A percentile compares a stretch with the other conserved stretches of the same genome.
phyloP scores from a whole-genome alignment of 202 grass and related monocot species.

The Setaria italica region DNA sequence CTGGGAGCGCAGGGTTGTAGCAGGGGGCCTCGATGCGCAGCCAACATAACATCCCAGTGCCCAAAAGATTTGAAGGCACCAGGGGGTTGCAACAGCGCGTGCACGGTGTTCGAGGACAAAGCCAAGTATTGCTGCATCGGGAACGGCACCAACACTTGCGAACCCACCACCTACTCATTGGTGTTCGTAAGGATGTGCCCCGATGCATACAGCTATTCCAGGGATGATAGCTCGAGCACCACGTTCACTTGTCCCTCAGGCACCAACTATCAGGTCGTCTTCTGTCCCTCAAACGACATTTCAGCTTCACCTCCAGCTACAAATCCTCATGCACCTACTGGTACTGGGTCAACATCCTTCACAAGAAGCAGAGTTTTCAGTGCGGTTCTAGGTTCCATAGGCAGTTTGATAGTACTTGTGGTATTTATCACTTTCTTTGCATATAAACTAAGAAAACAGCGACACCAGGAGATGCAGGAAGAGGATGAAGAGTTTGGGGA shows the following conservation, averaged over 20 bases:
- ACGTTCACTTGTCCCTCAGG: slow-evolving; percentile 26
- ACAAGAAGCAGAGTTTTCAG: background rate
- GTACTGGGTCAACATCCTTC: background rate
- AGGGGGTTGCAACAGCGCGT: slow-evolving; percentile 50
- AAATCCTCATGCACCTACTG: background rate
- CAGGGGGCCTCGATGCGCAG: slow-evolving; percentile 5
- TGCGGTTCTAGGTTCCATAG: background rate
- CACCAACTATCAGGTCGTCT: slow-evolving; percentile 44
- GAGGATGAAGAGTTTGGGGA: slow-evolving; percentile 19
- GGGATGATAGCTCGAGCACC: background rate
- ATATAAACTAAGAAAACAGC: background rate
- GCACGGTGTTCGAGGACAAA: slow-evolving; percentile 26
- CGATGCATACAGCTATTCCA: slow-evolving; percentile 24
- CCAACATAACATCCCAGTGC: slow-evolving; percentile 47
- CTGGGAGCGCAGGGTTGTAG: too few relatives aligned
- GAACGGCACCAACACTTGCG: background rate
- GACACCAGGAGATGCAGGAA: background rate
- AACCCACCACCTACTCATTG: slow-evolving; percentile 16
- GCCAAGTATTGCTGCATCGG: slow-evolving; percentile 39
- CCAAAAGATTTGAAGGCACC: slow-evolving; percentile 31
- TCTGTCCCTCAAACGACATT: slow-evolving; percentile 17
- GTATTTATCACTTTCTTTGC: background rate
- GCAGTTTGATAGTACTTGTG: background rate
- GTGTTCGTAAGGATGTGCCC: slow-evolving; percentile 48
- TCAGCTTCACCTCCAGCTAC: background rate